Conservation (phyloP, 345 rosid species). For the Corymbia maculata region DNA sequence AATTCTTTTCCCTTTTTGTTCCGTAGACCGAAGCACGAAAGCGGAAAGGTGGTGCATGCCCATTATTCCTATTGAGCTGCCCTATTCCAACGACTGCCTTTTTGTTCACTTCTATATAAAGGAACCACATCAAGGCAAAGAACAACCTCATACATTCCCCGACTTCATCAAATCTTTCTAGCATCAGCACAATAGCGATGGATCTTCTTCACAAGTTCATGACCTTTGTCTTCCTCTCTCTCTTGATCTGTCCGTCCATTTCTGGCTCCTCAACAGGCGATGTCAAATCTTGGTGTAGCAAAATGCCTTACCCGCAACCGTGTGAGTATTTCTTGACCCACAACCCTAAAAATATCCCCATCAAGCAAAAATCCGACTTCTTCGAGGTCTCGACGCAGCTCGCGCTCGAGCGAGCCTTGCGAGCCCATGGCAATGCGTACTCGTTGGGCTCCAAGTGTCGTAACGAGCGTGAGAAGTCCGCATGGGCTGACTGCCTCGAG, state of each 20-base stretch:
- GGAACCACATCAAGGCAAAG: not conserved
- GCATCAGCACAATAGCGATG: slow-evolving; percentile 11
- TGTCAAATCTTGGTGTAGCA: slow-evolving; percentile 19
- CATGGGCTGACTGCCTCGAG: slow-evolving; percentile 73
- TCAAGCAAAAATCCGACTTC: slow-evolving; percentile 18
- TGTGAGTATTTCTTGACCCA: slow-evolving; percentile 22
- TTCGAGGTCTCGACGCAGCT: slow-evolving; percentile 8
- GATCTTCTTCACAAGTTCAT: slow-evolving; percentile 11
- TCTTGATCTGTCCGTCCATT: slow-evolving; percentile 15
- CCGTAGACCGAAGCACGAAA: not conserved
- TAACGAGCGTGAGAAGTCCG: slow-evolving; percentile 46
- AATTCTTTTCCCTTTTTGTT: not conserved
- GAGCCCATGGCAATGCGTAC: slow-evolving; percentile 33
- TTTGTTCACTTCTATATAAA: slow-evolving; percentile 1
- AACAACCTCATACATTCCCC: not conserved
- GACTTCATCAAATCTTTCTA: not conserved
- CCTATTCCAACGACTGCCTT: not conserved
- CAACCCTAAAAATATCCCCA: not conserved
- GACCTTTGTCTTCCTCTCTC: slow-evolving; percentile 11
- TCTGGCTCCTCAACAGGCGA: slow-evolving; percentile 23
- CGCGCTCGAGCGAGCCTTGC: slow-evolving; percentile 37
- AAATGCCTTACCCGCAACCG: slow-evolving; percentile 21
- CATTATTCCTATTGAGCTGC: not conserved
- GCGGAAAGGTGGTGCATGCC: not conserved
- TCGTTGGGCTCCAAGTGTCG: slow-evolving; percentile 50